These are phyloP conservation scores for Aspergillus tanneri DNA, from an alignment of 2,329 filamentous ascomycete genomes.

Conservation along the genomic window DNA sequence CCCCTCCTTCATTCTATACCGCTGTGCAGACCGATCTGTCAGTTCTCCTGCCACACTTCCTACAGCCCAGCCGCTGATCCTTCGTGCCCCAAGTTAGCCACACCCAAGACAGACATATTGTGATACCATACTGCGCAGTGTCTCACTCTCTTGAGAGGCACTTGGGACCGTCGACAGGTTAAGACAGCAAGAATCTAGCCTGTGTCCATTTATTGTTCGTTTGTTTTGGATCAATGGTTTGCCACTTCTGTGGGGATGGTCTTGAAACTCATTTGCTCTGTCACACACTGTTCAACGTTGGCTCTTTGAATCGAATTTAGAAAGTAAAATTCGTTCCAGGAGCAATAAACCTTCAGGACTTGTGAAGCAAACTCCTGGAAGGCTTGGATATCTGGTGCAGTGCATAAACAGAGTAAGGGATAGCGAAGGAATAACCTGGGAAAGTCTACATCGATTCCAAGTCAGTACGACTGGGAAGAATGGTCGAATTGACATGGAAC, in stretches of 20 bases:
- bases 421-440: not conserved
- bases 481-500: constrained; percentile 61
- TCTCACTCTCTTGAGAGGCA: constrained; percentile 1
- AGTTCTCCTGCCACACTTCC: constrained; percentile 6
- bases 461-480: constrained; percentile 29
- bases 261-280: constrained; percentile 5
- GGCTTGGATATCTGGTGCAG: not conserved
- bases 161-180: not conserved
- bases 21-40: constrained; percentile 8
- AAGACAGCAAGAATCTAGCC: not conserved
- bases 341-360: not conserved
- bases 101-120: not conserved
- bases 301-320: constrained; percentile 1
- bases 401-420: not conserved
- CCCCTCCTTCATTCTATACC: constrained; percentile 5
- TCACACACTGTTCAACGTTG: not conserved
- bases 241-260: constrained; percentile 11
- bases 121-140: not conserved
- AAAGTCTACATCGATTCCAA: not conserved
- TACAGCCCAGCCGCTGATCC: not conserved
- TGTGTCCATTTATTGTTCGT: not conserved
- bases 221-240: constrained; percentile 6
- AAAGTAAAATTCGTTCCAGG: not conserved
- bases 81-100: constrained; percentile 4
- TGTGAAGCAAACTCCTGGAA: not conserved